These are phyloP conservation scores for Vanderwaltozyma tropicalis DNA, from an alignment of 805 yeast genomes.

Conservation along the genomic window DNA sequence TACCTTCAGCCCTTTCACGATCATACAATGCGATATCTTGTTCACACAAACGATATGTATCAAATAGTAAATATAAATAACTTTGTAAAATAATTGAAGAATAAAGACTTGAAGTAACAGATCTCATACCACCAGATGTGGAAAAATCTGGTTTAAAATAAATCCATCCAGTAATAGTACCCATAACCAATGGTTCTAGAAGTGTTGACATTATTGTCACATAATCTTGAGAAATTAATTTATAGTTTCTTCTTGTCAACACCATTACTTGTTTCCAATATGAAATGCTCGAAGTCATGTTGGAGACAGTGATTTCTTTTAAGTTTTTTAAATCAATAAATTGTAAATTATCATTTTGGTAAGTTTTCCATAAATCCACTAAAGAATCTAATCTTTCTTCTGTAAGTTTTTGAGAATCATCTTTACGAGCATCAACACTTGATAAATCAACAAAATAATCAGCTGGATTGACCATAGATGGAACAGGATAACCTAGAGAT, in stretches of 20 bases:
- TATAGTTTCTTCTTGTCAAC: constrained; percentile 36
- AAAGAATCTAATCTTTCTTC: constrained; percentile 28
- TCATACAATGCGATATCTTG: constrained; percentile 46
- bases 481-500: constrained; percentile 34
- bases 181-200: constrained; percentile 41
- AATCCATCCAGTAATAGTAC: constrained; percentile 66
- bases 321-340: constrained; percentile 1
- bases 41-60: constrained; percentile 46
- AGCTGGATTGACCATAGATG: constrained; percentile 47
- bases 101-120: constrained; percentile 44
- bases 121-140: constrained; percentile 48
- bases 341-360: constrained; percentile 4
- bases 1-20: constrained; percentile 62
- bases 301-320: constrained; percentile 19
- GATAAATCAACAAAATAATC: constrained; percentile 49
- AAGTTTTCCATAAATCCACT: constrained; percentile 30
- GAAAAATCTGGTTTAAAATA: constrained; percentile 44
- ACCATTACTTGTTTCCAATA: constrained; percentile 35
- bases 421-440: constrained; percentile 41
- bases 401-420: constrained; percentile 29
- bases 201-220: constrained; percentile 37
- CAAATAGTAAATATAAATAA: constrained; percentile 46
- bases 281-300: constrained; percentile 29
- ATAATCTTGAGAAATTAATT: constrained; percentile 41
- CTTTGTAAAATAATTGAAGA: constrained; percentile 44